Evolutionary conservation across 177 flowering plant genomes (phyloP).

Genomic region (Vitis hybrid): DNA sequence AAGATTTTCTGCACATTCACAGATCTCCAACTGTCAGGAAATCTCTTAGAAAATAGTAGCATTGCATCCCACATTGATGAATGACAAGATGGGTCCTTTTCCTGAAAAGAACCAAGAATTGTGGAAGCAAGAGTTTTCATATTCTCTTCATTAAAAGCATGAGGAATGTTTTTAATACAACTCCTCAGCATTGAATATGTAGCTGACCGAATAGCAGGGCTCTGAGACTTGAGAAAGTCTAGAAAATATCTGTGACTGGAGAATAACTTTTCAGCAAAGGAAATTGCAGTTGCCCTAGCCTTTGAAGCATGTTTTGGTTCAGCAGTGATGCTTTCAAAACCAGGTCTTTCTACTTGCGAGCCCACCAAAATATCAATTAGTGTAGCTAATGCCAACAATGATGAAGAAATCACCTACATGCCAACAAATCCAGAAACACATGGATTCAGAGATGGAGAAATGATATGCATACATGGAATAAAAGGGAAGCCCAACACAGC

Average conservation of each 20-base stretch:
- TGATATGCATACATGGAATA: background rate
- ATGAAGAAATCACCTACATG: constrained; percentile 76
- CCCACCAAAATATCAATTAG: constrained; percentile 65
- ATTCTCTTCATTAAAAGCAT: constrained; percentile 59
- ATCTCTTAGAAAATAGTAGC: constrained; percentile 61
- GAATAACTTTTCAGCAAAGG: constrained; percentile 67
- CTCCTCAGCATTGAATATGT: constrained; percentile 76
- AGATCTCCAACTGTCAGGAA: constrained; percentile 74
- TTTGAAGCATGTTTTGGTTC: constrained; percentile 70
- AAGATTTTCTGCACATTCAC: constrained; percentile 62
- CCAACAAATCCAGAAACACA: constrained; percentile 3
- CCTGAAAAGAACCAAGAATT: constrained; percentile 89
- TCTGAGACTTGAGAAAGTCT: constrained; percentile 70
- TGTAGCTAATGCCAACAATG: constrained; percentile 82
- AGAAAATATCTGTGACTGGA: constrained; percentile 59
- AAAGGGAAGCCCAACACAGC: background rate
- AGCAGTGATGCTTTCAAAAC: constrained; percentile 39
- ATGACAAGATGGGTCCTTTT: constrained; percentile 85
- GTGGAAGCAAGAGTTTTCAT: constrained; percentile 54
- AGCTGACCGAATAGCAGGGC: constrained; percentile 69
- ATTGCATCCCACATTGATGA: constrained; percentile 88
- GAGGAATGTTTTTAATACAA: constrained; percentile 65
- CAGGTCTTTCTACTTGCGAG: constrained; percentile 42
- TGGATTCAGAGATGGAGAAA: background rate
- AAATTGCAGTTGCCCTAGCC: constrained; percentile 56